Base-by-base conservation (phyloP, 2,329 filamentous ascomycete species). In the Fusarium irregulare region DNA sequence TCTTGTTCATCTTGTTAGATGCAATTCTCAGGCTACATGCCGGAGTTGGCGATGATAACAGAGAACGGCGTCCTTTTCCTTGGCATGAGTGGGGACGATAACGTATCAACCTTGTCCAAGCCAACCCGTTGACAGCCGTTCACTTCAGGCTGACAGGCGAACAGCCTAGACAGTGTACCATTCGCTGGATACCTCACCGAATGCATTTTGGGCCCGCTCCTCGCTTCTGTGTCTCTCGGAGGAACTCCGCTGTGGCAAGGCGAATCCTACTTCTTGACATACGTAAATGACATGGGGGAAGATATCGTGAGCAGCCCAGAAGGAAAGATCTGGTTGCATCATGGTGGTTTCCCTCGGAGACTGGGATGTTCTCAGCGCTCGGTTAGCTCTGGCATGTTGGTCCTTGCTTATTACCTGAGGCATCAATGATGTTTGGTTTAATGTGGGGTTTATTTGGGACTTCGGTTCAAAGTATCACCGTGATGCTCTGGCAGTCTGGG, bases 161-260 rank as follows among this genome's bases (percentile, higher is more conserved):
- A 37, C 34, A 18, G 25, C 16, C 23, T 55, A 21, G 42, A 44
- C 41, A n/a, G 28, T n/a, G 20, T 60, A 21, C 50, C 42, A 59
- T 59, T 64, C 53, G 61, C n/a, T 53, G 30, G 25, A 46, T 49
- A 60, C 40, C 58, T 56, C 46, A 28, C 42, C 18, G 44, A 42
- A 20, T 27, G 42, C 37, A 44, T 56, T 20, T 41, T 42, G 51
- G 46, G 42, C 37, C 47, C 65, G 44, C 50, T 54, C 51, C 34
- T 51, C 56, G 42, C 47, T 54, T 51, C 25, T 41, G 54, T 46
- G 34, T 42, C 23, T 23, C 50, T 69, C 68, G 68, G 64, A 23
- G 60, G 54, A 66, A 69, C 47, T 71, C 68, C 64, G 56, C 45
- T 45, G 64, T 71, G 64, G 56, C 56, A 23, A 57, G 54, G 46